phyloP scores from a whole-genome alignment of 1,284 basidiomycete genomes.

The Porodaedalea pini region DNA sequence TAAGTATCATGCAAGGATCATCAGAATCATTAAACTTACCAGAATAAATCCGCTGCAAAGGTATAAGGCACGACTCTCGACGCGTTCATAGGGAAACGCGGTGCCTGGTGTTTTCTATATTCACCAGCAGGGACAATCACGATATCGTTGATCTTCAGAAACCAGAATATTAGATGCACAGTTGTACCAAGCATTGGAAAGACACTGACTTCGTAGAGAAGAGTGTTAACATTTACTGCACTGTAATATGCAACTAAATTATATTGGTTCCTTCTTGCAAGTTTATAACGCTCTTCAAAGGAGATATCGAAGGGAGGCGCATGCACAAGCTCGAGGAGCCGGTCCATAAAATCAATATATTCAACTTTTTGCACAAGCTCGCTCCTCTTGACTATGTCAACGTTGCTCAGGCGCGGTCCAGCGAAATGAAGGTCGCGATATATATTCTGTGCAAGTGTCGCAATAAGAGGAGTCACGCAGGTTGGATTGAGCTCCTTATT shows the following conservation, averaged over 20 bases:
- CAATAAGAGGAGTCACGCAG: slow-evolving; percentile 57
- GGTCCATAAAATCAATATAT: slow-evolving; percentile 12
- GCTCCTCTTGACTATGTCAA: slow-evolving; percentile 20
- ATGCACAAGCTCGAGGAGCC: slow-evolving; percentile 11
- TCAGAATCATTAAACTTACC: slow-evolving; percentile 36
- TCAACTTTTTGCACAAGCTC: slow-evolving; percentile 12
- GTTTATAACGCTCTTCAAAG: slow-evolving; percentile 1
- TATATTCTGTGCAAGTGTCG: slow-evolving; percentile 42
- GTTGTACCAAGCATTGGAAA: background rate
- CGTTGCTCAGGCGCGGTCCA: slow-evolving; percentile 35
- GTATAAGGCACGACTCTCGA: slow-evolving; percentile 34
- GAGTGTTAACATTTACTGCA: background rate
- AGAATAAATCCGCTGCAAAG: slow-evolving; percentile 54
- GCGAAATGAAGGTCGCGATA: slow-evolving; percentile 56
- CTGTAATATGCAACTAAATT: background rate
- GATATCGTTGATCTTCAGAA: slow-evolving; percentile 51
- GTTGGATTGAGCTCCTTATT: slow-evolving; percentile 50
- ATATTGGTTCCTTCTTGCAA: background rate
- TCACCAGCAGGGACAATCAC: slow-evolving; percentile 43
- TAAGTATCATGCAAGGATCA: slow-evolving; percentile 2
- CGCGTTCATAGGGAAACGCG: slow-evolving; percentile 28
- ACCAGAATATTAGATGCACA: slow-evolving; percentile 27
- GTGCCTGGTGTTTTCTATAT: slow-evolving; percentile 26
- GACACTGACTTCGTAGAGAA: background rate
- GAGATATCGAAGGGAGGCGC: background rate